Base-by-base conservation (phyloP, 306 rosid species). In the Vigna trinervia region DNA sequence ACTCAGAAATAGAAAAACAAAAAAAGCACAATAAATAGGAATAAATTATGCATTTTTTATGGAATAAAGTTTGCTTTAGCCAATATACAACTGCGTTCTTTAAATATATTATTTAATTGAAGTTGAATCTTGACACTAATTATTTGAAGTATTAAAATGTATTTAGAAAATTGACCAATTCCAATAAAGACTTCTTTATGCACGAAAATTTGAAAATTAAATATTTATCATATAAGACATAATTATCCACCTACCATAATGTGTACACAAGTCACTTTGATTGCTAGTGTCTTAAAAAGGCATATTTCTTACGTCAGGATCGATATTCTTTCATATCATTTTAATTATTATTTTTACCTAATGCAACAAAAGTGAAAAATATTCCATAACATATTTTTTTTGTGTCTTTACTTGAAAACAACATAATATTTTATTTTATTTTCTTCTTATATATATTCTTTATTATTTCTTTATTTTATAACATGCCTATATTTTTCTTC, bases 311-410 rank as follows among this genome's bases (percentile, higher is more conserved):
- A 32, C 22, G 66, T 32, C 19, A 59, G 41, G 20, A 45, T 45
- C 13, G 5, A 30, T 28, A 60, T 61, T 32, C 22, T 32, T 32
- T 32, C 45, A 4, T 61, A 61, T 61, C 22, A 32, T 61, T 32
- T 30, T 12, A 59, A 23, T 58, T 26, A 58, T 23, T 58, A 4
- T 12, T 59, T 59, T 32, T 61, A 60, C 67, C 15, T 2, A 14
- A 60, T 61, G 46, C 13, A 30, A 32, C 68, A 61, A 14, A 61
- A 34, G 46, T 15, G 12, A 61, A n/a, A 32, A 61, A 61, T 61
- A 61, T 32, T 61, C 9, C 67, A 14, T 61, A 5, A 26, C 22
- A 14, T 23, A 14, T 61, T 6, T 0, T 28, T 30, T 30, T 30
- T 30, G 5, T 30, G 5, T 30, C 34, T 30, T 28, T 30, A 30